Evolutionary conservation across 441 rosid genomes (phyloP).

Genomic region (Flueggea neowawraea): DNA sequence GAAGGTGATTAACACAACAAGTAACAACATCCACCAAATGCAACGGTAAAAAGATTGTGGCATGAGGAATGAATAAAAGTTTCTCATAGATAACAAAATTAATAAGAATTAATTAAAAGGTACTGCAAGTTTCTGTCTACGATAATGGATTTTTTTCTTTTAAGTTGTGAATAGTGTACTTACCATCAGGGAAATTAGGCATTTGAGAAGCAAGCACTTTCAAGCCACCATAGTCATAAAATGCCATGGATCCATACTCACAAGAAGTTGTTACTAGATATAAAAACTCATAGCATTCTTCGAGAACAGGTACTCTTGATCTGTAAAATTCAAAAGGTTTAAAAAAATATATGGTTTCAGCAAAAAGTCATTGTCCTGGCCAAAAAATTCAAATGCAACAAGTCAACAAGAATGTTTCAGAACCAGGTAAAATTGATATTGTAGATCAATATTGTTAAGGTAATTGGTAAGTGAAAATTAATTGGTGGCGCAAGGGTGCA

Average conservation of each 20-base stretch:
- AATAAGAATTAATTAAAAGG: too few relatives aligned
- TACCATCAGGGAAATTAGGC: constrained; percentile 69
- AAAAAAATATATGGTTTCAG: background rate
- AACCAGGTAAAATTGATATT: too few relatives aligned
- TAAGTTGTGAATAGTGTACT: background rate
- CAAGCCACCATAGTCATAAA: constrained; percentile 68
- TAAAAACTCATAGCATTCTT: constrained; percentile 80
- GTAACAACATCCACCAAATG: background rate
- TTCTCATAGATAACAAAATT: too few relatives aligned
- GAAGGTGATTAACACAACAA: background rate
- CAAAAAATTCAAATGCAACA: background rate
- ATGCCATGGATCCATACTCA: constrained; percentile 44
- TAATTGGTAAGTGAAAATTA: too few relatives aligned
- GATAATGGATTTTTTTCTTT: too few relatives aligned
- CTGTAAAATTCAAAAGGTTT: constrained; percentile 30
- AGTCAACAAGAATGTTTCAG: background rate
- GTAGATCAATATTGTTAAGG: too few relatives aligned
- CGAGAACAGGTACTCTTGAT: constrained; percentile 33
- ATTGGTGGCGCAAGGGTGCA: too few relatives aligned
- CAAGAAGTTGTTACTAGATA: constrained; percentile 58
- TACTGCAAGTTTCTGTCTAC: too few relatives aligned
- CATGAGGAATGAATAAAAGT: too few relatives aligned
- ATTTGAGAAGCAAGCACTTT: constrained; percentile 68
- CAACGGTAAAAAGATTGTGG: background rate
- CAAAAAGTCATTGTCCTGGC: too few relatives aligned